Conservation (phyloP, 176 grass and related monocot species). For the Olyra latifolia region DNA sequence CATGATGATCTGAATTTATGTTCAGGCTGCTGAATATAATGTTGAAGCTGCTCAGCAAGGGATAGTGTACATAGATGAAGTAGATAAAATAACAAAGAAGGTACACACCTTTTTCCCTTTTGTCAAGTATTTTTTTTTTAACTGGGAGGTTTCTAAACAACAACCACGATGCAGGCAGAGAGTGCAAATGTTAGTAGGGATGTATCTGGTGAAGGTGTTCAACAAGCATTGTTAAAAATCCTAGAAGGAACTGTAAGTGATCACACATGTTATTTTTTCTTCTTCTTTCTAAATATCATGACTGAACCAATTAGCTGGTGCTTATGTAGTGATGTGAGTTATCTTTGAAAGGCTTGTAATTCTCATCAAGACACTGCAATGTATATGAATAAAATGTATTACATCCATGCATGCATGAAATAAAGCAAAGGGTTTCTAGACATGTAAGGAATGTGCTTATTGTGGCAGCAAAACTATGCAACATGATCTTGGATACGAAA, state of each 20-base stretch:
- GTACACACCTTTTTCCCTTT: slow-evolving; percentile 25
- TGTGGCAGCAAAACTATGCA: not conserved
- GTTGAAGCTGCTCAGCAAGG: slow-evolving; percentile 97
- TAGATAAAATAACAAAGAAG: slow-evolving; percentile 99
- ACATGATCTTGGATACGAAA: not conserved
- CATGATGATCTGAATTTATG: slow-evolving; percentile 34
- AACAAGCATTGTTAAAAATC: slow-evolving; percentile 97
- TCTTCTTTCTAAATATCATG: not conserved
- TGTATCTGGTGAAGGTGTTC: slow-evolving; percentile 99
- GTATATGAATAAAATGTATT: not conserved
- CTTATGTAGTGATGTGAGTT: not conserved
- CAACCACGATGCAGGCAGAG: slow-evolving; percentile 65
- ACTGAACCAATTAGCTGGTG: not conserved
- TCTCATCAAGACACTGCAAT: not conserved
- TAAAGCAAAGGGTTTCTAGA: not conserved
- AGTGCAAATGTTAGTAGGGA: slow-evolving; percentile 85
- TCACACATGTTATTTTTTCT: not conserved
- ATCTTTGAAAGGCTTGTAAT: not conserved
- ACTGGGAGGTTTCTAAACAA: slow-evolving; percentile 17
- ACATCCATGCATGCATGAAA: not conserved
- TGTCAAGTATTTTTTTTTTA: slow-evolving; percentile 12
- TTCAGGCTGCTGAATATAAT: slow-evolving; percentile 88
- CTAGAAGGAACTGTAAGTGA: slow-evolving; percentile 98
- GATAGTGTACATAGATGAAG: slow-evolving; percentile 99
- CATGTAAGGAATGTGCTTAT: not conserved